Conservation (phyloP, 768 basidiomycete genomes). For the Leccinellum albellum region DNA sequence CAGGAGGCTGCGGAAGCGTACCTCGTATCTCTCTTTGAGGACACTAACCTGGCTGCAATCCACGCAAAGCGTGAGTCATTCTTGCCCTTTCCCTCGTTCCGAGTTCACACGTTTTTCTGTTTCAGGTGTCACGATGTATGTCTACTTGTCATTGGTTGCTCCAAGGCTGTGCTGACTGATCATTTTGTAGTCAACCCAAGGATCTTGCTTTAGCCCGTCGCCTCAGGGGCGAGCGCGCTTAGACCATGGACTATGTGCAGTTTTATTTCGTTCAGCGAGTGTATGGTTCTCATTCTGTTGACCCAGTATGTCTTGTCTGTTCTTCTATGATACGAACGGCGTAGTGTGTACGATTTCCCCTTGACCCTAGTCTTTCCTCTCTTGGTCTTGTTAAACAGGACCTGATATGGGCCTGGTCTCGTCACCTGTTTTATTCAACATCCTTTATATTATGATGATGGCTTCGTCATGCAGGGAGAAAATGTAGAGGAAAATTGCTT, state of each 20-base stretch:
- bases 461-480: not conserved
- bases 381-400: constrained; percentile 9
- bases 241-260: constrained; percentile 23
- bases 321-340: constrained; percentile 24
- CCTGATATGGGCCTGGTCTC: not conserved
- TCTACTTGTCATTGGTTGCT: constrained; percentile 1
- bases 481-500: constrained; percentile 26
- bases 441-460: not conserved
- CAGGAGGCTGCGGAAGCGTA: constrained; percentile 92
- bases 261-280: not conserved
- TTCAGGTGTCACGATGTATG: constrained; percentile 56
- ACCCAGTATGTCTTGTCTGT: constrained; percentile 14
- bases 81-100: not conserved
- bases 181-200: constrained; percentile 66
- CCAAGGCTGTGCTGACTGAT: constrained; percentile 14
- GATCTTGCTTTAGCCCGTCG: constrained; percentile 85
- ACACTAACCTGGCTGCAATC: constrained; percentile 89
- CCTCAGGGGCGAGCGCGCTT: constrained; percentile 82
- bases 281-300: constrained; percentile 8
- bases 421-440: not conserved
- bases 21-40: constrained; percentile 82
- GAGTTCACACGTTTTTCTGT: constrained; percentile 10
- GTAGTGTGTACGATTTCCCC: constrained; percentile 31
- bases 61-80: constrained; percentile 68
- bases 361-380: not conserved